Evolutionary conservation across 768 basidiomycete genomes (phyloP).

Genomic region (Panaeolus cyanescens): DNA sequence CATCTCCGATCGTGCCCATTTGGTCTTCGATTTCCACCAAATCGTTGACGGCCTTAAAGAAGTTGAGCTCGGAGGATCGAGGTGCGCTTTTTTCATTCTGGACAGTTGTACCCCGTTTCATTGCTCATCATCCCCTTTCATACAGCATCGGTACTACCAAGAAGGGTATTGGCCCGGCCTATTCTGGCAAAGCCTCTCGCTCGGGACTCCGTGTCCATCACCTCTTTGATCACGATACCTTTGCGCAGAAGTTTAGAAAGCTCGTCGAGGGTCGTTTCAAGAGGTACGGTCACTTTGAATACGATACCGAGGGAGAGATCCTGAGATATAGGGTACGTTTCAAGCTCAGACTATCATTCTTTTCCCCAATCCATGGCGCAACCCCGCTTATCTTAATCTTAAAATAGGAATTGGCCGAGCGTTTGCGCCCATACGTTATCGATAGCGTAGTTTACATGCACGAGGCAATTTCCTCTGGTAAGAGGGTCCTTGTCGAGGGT

Average conservation of each 20-base stretch:
- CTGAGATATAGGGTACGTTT: constrained; percentile 77
- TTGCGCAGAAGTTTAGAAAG: constrained; percentile 91
- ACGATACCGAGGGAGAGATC: constrained; percentile 98
- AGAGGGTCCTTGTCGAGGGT: constrained; percentile 90
- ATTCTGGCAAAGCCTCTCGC: constrained; percentile 95
- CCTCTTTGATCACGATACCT: constrained; percentile 83
- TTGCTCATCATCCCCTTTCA: constrained; percentile 2
- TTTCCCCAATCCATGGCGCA: background rate
- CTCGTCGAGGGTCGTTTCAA: constrained; percentile 97
- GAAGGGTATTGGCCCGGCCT: constrained; percentile 98
- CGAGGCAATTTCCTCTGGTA: constrained; percentile 70
- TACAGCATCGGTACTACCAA: constrained; percentile 94
- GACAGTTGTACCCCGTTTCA: background rate
- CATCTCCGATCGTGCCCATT: constrained; percentile 93
- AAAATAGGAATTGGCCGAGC: constrained; percentile 73
- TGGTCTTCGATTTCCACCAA: constrained; percentile 99
- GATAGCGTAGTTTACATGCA: constrained; percentile 90
- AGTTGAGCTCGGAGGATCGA: constrained; percentile 90
- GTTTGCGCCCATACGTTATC: constrained; percentile 84
- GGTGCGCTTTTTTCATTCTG: constrained; percentile 37
- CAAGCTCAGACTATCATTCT: background rate
- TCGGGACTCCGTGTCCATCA: constrained; percentile 97
- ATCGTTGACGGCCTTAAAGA: constrained; percentile 99
- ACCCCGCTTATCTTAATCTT: background rate
- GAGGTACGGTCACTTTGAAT: constrained; percentile 96